phyloP scores from a whole-genome alignment of 2,329 filamentous ascomycete genomes.

The Cytospora piceae region DNA sequence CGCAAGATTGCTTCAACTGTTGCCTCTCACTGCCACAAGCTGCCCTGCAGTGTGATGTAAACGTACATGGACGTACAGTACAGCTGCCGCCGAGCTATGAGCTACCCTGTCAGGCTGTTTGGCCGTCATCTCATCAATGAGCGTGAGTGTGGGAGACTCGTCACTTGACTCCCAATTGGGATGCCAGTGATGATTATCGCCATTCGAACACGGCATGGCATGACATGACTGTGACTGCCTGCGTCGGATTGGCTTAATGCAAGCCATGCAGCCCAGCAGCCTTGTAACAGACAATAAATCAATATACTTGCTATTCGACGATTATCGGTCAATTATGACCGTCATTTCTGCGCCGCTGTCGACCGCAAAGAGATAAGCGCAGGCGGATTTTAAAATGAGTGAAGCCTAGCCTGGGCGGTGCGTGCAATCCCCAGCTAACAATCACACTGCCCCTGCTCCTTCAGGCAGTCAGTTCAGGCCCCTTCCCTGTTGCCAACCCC shows the following conservation, averaged over 20 bases:
- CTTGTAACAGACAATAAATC: not conserved
- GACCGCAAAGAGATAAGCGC: slow-evolving; percentile 17
- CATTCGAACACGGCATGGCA: not conserved
- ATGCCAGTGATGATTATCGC: not conserved
- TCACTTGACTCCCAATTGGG: too few species aligned
- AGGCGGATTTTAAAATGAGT: slow-evolving; percentile 21
- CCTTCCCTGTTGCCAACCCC: not conserved
- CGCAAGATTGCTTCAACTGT: not conserved
- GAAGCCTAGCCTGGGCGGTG: slow-evolving; percentile 8
- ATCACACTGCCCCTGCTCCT: not conserved
- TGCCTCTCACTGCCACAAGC: not conserved
- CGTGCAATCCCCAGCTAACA: not conserved
- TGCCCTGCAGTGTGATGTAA: slow-evolving; percentile 3
- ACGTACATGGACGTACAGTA: not conserved
- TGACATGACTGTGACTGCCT: not conserved
- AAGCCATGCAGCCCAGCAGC: too few species aligned
- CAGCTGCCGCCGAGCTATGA: not conserved
- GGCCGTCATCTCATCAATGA: not conserved
- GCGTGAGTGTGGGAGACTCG: too few species aligned
- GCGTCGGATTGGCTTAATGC: not conserved
- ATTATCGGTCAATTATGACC: not conserved
- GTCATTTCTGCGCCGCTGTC: not conserved
- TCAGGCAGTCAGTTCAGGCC: not conserved
- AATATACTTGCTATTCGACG: not conserved
- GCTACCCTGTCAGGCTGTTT: not conserved